Percentiles rank a stretch among this genome's conserved stretches.
Evolutionary conservation across 331 rosid species (phyloP).

Genomic region (Telfairia occidentalis): DNA sequence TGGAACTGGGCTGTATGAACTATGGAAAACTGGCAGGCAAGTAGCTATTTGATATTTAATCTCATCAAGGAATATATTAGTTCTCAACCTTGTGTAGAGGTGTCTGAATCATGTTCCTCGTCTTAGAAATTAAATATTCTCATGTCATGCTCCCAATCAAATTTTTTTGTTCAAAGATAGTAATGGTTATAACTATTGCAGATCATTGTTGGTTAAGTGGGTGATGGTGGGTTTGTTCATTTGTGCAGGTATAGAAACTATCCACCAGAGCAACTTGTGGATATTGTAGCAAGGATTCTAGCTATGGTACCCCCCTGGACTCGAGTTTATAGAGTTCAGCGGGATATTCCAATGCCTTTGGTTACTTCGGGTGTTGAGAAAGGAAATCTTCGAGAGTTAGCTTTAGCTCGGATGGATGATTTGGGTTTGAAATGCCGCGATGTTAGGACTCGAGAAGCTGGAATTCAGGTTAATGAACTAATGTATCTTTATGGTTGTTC

Average conservation of each 20-base stretch:
- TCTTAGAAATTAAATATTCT: neutral
- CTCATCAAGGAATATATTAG: neutral
- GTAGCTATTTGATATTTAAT: neutral
- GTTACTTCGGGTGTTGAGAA: constrained; percentile 98
- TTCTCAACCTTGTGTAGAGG: neutral
- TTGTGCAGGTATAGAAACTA: constrained; percentile 83
- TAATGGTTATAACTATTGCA: neutral
- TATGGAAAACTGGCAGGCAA: constrained; percentile 98
- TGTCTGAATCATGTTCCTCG: neutral
- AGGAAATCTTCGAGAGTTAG: constrained; percentile 91
- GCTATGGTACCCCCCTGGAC: constrained; percentile 99
- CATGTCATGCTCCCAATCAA: neutral
- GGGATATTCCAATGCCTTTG: constrained; percentile 96
- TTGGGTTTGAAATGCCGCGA: constrained; percentile 92
- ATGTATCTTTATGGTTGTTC: constrained; percentile 5
- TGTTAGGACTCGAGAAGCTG: constrained; percentile 96
- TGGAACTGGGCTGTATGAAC: constrained; percentile 98
- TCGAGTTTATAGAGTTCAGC: constrained; percentile 96
- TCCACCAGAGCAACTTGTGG: constrained; percentile 98
- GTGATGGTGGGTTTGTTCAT: neutral
- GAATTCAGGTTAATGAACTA: constrained; percentile 63
- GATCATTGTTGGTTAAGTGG: neutral
- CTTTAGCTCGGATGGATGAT: constrained; percentile 96
- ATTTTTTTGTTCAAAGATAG: neutral
- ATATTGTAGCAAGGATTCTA: constrained; percentile 82